Evolutionary conservation across 345 rosid species (phyloP).

Genomic region (Camelina neglecta): DNA sequence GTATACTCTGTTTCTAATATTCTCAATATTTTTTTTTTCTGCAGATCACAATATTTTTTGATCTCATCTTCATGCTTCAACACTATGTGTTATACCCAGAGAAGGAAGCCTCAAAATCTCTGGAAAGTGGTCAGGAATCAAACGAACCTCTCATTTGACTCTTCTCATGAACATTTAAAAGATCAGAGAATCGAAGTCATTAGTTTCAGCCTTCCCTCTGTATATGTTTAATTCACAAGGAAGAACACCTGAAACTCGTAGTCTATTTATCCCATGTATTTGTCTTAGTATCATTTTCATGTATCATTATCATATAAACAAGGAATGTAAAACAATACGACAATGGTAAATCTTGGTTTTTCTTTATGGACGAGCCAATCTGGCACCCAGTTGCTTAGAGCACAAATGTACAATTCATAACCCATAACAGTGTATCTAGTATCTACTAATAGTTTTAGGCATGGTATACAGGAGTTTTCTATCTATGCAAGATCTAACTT

Average conservation of each 20-base stretch:
- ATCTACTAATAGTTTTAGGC: background rate
- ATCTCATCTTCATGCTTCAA: conserved; percentile 83
- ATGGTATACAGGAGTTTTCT: background rate
- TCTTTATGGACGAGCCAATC: too few species aligned
- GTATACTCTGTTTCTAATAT: conserved; percentile 17
- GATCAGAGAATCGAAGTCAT: conserved; percentile 11
- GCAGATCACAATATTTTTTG: conserved; percentile 82
- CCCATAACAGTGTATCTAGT: background rate
- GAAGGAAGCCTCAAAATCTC: conserved; percentile 40
- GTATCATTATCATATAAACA: conserved; percentile 23
- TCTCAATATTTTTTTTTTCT: conserved; percentile 16
- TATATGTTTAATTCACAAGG: background rate
- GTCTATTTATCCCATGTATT: background rate
- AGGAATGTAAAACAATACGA: background rate
- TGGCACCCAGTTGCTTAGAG: too few species aligned
- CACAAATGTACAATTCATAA: too few species aligned
- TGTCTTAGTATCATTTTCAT: background rate
- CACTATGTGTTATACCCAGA: conserved; percentile 76
- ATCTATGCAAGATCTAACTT: background rate
- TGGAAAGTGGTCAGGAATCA: conserved; percentile 47
- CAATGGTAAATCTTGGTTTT: conserved; percentile 17
- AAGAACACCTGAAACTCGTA: conserved; percentile 12
- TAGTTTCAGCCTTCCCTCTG: background rate
- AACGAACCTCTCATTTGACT: conserved; percentile 61
- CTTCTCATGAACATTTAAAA: conserved; percentile 56